These are phyloP conservation scores for Pichia sp. DNA, from an alignment of 1,139 yeast species.

Conservation along the genomic window DNA sequence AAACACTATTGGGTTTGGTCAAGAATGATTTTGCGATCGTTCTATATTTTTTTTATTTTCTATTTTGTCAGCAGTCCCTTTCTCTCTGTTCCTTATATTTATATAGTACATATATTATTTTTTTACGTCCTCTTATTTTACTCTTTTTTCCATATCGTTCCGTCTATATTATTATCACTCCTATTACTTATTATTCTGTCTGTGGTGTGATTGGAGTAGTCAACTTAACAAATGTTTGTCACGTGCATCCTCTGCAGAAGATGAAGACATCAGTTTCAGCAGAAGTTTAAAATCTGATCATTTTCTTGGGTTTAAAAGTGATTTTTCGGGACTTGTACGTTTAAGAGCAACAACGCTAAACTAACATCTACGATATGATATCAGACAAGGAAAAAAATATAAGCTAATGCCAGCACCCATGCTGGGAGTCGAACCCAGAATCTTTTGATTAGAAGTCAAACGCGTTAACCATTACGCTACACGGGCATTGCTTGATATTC, in stretches of 20 bases:
- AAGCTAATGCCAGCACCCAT: constrained; percentile 18
- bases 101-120: constrained; percentile 2
- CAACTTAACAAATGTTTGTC: no score
- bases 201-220: no score
- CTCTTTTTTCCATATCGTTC: not conserved
- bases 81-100: constrained; percentile 2
- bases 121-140: not conserved
- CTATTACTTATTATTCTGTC: not conserved
- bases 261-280: no score
- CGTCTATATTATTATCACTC: not conserved
- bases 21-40: constrained; percentile 49
- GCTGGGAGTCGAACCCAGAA: constrained; percentile 20
- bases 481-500: constrained; percentile 13
- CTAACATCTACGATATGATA: no score
- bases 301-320: no score
- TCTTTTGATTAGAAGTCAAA: constrained; percentile 19
- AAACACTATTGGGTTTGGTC: constrained; percentile 79
- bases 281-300: no score
- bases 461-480: constrained; percentile 19
- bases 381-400: constrained; percentile 1
- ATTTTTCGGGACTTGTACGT: no score
- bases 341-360: no score
- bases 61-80: not conserved
- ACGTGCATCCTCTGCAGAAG: no score
- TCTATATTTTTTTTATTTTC: not conserved